Evolutionary conservation across 371 early-diverging fungal species (phyloP), one percentile per base, ranked within the genome.

Genomic region (Spiromyces aspiralis): DNA sequence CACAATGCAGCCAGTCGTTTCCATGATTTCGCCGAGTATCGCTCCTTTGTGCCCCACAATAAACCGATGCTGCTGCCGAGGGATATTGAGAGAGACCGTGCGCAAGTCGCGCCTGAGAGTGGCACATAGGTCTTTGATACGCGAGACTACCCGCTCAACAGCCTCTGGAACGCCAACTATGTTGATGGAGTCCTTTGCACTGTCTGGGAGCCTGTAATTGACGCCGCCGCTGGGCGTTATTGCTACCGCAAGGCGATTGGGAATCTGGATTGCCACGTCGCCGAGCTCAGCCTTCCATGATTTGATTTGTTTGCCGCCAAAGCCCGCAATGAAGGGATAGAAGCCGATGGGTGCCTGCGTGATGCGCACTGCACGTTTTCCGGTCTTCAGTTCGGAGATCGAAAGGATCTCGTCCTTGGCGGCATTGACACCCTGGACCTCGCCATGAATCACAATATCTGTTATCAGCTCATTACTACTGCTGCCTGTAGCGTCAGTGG

Each of bases 61-160:
- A 62, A 88, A 87, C 48, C 84, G 82, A 70, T 93, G 95, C 67
- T 90, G 87, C 49, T 81, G 79, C 74, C 90, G 90, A 47, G 87
- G 84, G 43, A 92, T 72, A 35, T 70, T 68, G 46, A 90, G 70
- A 2, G 75, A 66, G 45, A 84, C 61, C 4, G 77, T 78, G 13
- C 77, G 71, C 41, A 80, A 78, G 27, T 64, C 70, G 25, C 73
- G 69, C 60, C 78, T 70, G 58, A 90, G 63, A 35, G 79, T 70
- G 6, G 63, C 72, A 57, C 80, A 76, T 1, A 67, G 54, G 3
- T 62, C 64, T 48, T 79, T 75, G 48, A 94, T 56, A 1, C 61
- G 54, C 28, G 75, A 78, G 23, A 74, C 77, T 19, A 84, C 86
- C 1, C 56, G 64, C 54, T 75, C 71, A 12, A 86, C 81, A 19